phyloP scores from a whole-genome alignment of 139 green algal species.

The Micractinium sp. region DNA sequence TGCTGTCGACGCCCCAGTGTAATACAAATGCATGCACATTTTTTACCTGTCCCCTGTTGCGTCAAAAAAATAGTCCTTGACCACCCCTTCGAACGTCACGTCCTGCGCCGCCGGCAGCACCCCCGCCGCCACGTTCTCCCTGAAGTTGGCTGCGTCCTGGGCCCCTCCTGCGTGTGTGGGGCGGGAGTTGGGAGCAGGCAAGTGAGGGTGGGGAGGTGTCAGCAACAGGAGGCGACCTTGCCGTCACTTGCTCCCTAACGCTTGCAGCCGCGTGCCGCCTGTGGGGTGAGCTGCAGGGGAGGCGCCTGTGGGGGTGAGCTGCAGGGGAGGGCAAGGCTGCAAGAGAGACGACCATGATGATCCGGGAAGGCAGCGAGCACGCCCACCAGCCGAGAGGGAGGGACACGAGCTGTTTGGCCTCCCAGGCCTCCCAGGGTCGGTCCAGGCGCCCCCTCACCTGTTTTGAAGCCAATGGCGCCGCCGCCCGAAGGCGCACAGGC shows the following conservation, averaged over 20 bases:
- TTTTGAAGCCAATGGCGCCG: slow-evolving; percentile 14
- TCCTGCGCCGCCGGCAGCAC: slow-evolving; percentile 26
- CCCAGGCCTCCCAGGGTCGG: neutral
- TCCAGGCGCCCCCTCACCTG: neutral
- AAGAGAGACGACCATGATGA: neutral
- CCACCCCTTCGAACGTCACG: slow-evolving; percentile 30
- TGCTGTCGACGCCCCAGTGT: neutral
- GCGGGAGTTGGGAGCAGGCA: too few relatives aligned
- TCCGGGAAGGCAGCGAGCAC: neutral
- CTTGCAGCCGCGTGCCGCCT: too few relatives aligned
- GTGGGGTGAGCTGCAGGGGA: too few relatives aligned
- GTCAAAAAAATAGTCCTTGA: slow-evolving; percentile 43
- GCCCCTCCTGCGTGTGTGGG: neutral
- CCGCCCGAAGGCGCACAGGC: neutral
- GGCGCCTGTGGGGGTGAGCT: neutral
- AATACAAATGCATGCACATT: too few relatives aligned
- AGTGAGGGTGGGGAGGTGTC: neutral
- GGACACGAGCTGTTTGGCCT: too few relatives aligned
- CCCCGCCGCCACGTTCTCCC: slow-evolving; percentile 5
- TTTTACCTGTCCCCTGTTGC: neutral
- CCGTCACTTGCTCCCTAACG: too few relatives aligned
- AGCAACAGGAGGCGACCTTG: too few relatives aligned
- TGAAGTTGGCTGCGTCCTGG: slow-evolving; percentile 37
- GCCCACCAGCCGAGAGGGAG: neutral
- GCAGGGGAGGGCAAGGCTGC: neutral